phyloP scores from a whole-genome alignment of 768 basidiomycete genomes.

The Panellus pusillus region DNA sequence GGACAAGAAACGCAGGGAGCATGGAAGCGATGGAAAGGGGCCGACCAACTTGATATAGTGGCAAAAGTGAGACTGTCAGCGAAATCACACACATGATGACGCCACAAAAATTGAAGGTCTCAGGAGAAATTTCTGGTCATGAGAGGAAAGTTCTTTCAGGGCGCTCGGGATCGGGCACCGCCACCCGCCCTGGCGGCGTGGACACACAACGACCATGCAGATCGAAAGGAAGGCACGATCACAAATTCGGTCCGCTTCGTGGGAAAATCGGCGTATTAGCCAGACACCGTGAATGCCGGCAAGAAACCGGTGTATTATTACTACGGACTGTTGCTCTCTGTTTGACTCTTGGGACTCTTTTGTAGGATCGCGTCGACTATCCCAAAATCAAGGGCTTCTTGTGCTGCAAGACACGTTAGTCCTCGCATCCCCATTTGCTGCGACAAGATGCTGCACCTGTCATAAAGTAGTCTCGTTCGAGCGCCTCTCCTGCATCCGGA shows the following conservation, averaged over 20 bases:
- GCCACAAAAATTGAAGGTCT: not conserved
- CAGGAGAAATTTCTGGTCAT: conserved; percentile 1
- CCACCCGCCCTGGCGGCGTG: too few species aligned
- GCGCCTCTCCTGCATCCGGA: conserved; percentile 64
- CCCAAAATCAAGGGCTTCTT: conserved; percentile 88
- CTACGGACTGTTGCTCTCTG: conserved; percentile 32
- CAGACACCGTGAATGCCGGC: conserved; percentile 15
- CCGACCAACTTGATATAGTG: conserved; percentile 1
- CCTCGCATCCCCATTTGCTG: conserved; percentile 11
- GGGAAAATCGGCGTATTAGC: not conserved
- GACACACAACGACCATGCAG: not conserved
- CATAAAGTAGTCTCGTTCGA: conserved; percentile 97
- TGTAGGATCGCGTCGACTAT: conserved; percentile 92
- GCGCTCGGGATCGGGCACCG: not conserved
- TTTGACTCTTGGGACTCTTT: conserved; percentile 55
- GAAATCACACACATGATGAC: not conserved
- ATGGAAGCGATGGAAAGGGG: not conserved
- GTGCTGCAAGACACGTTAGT: conserved; percentile 47
- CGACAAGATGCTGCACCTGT: conserved; percentile 55
- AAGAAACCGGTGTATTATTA: not conserved
- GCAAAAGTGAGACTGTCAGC: not conserved
- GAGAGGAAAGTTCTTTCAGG: not conserved
- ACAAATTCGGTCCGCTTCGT: not conserved
- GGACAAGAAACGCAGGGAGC: not conserved
- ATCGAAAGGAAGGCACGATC: conserved; percentile 1